phyloP scores from a whole-genome alignment of 2,329 filamentous ascomycete species.

The Didymella lethalis region DNA sequence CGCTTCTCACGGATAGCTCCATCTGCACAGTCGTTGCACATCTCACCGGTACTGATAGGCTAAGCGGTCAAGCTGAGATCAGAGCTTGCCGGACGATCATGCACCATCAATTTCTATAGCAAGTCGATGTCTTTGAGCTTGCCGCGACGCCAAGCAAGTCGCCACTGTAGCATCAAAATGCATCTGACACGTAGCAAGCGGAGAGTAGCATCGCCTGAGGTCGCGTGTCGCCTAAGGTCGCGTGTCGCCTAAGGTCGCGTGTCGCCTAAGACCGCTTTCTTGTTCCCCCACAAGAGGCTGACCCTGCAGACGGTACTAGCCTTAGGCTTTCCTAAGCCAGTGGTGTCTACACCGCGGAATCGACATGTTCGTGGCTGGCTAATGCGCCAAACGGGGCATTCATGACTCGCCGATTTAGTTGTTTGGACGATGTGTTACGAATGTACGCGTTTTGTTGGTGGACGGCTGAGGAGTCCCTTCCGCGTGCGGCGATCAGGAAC shows the following conservation, averaged over 20 bases:
- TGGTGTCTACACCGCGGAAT: neutral
- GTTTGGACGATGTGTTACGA: neutral
- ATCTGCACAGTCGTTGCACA: slow-evolving; percentile 9
- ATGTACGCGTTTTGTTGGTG: neutral
- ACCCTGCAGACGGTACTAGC: neutral
- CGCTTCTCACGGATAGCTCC: slow-evolving; percentile 22
- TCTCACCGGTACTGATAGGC: slow-evolving; percentile 1
- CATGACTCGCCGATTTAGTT: neutral
- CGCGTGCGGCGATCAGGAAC: neutral
- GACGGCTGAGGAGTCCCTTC: neutral
- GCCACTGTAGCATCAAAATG: neutral
- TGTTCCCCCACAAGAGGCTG: neutral
- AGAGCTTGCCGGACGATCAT: neutral
- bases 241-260: neutral
- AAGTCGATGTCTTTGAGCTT: neutral
- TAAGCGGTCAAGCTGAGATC: neutral
- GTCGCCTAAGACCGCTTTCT: neutral
- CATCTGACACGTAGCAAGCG: neutral
- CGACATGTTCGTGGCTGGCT: neutral
- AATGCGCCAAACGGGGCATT: neutral
- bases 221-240: neutral
- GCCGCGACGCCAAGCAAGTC: neutral
- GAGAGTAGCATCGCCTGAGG: neutral
- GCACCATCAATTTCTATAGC: neutral
- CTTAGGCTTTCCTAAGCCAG: neutral